phyloP scores from a whole-genome alignment of 108 stramenopile species.

The Seminavis robusta region DNA sequence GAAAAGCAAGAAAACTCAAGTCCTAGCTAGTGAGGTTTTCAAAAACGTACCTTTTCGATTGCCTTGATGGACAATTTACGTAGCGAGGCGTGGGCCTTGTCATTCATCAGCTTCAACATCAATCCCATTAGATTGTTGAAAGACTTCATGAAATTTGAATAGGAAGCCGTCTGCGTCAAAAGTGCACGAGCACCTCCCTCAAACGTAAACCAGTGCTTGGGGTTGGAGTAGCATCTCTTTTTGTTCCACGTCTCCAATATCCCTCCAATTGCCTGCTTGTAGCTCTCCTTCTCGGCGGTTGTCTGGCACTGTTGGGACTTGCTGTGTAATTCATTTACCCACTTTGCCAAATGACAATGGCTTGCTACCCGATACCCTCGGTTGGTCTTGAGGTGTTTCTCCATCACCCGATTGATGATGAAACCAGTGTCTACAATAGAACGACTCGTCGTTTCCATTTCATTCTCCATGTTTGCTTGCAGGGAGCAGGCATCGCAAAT shows the following conservation, averaged over 20 bases:
- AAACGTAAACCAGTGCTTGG: constrained; percentile 20
- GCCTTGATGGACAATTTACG: constrained; percentile 86
- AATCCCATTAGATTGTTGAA: constrained; percentile 66
- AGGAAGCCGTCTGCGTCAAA: constrained; percentile 39
- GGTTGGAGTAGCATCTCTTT: not conserved
- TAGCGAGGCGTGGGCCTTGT: constrained; percentile 39
- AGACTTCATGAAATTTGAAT: constrained; percentile 47
- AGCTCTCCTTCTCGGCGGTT: not conserved
- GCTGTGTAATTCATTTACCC: constrained; percentile 52
- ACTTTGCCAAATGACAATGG: constrained; percentile 73
- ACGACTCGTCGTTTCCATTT: too few species aligned
- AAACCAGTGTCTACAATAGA: too few species aligned
- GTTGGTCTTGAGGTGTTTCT: constrained; percentile 24
- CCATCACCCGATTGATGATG: too few species aligned
- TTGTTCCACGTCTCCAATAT: constrained; percentile 52
- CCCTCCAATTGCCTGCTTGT: not conserved
- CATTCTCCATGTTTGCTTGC: constrained; percentile 39
- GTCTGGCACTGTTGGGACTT: not conserved
- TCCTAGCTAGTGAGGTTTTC: not conserved
- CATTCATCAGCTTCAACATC: constrained; percentile 73
- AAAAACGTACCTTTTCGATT: constrained; percentile 45
- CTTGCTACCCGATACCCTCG: constrained; percentile 32
- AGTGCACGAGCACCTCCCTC: constrained; percentile 73
- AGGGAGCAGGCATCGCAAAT: constrained; percentile 82
- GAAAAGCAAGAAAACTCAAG: constrained; percentile 1